Base-by-base conservation (phyloP, 495 filamentous ascomycete species). In the Bacidia gigantensis region DNA sequence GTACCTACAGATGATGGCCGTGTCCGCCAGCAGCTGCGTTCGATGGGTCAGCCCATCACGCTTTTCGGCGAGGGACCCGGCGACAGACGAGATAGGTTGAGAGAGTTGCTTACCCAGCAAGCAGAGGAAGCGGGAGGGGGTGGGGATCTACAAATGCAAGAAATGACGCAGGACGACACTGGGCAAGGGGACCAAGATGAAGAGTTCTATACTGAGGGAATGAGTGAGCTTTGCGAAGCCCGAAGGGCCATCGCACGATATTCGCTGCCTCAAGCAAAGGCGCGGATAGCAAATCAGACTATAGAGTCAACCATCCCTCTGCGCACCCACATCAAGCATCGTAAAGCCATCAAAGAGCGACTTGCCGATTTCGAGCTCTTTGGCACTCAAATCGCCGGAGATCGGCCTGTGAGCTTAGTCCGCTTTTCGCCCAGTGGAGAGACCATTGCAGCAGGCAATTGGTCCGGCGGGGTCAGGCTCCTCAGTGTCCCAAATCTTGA, bases 1-100 rank as follows among this genome's bases (percentile, higher is more conserved):
- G 93, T 99, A 2, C 92, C 92, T 3, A 99, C 92, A 49, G 89
- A 95, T 59, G 93, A 99, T 72, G 84, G 75, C 24, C 80, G 84
- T 56, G 89, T 99, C 32, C 84, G 88, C 38, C 69, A 77, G 22
- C 80, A 80, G 32, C 70, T 97, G 49, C 82, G 93, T 58, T 82
- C 89, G 58, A 72, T 95, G 32, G 86, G 84, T 11, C 82, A 99
- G 63, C 93, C 92, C 2, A 83, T 97, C 51, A 99, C 93, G 3
- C 74, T 97, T 0, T 99, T 99, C 59, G 92, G 87, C 42, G 92
- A 99, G 72, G 89, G 87, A 3, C 84, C 83, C 0, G 80, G 72
- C 3, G 90, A 97, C 58, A 73, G 92, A 52, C 76, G 92, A 69
- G 92, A 96, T 56, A 78, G 92, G 51, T 63, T 99, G 54, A 80